Base-by-base conservation (phyloP, 2,329 filamentous ascomycete species). In the Phialocephala subalpina region DNA sequence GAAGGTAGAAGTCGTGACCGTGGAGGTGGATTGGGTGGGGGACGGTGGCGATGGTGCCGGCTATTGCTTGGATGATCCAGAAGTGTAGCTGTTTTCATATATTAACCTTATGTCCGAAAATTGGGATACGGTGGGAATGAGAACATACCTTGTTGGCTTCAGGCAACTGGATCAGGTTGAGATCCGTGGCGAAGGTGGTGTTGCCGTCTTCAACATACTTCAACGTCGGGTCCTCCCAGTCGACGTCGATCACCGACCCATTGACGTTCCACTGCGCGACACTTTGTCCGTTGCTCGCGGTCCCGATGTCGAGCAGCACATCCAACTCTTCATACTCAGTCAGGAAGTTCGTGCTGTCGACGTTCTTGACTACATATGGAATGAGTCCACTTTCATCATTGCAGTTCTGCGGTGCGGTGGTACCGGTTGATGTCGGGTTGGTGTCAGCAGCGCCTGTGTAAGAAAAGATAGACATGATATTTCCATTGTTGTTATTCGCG, bases 21-120 rank as follows among this genome's bases (percentile, higher is more conserved):
- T 84, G 82, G 71, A 82, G 85, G 70, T 84, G 82, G 70, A 82
- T 81, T 0, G 82, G 81, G 68, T 84, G 82, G 29, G 79, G 53
- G 25, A 59, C 47, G 6, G 35, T 9, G 38, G 22, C n/a, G 33
- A 7, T 16, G 42, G 62, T 62, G 82, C 69, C 84, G 79, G 63
- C 62, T 56, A 64, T 38, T 62, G 22, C 47, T 38, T 65, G 63
- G 27, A 63, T 67, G 6, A 67, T 49, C 64, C 64, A 63, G 35
- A 66, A 66, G 56, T 49, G 29, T 20, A 56, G 16, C 57, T 45
- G 1, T 35, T 33, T 16, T 33, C 55, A 33, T 9, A 33, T 9
- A 9, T 33, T 9, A 33, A 9, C 9, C 29, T 33, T 33, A 33
- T 33, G 4, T 33, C 29, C 4, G 29, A 33, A 33, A 33, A n/a